Evolutionary conservation across 345 rosid species (phyloP), one percentile per base, ranked within the genome.

Genomic region (Hibiscus tridactylites): DNA sequence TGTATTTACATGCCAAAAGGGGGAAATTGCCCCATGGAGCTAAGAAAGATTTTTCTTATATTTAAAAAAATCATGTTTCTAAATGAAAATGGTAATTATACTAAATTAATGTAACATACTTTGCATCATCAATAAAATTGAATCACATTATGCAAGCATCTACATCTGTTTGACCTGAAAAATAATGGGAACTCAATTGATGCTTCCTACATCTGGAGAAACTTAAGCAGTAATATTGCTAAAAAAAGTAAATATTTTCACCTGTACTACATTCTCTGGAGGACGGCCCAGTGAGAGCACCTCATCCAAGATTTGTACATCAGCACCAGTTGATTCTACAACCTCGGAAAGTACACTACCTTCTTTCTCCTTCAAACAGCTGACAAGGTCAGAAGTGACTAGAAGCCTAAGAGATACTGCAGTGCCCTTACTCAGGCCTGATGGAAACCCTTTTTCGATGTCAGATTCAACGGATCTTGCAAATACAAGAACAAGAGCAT

Each of bases 251-350:
- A 31, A 58, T 9, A 63, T 65, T 46, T 39, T 26, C 71, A 90
- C 96, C 96, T 90, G 86, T 58, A 83, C 75, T 79, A 82, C 88
- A 67, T 81, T 75, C 76, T 78, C 78, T 28, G 82, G 79, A 44
- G 77, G 54, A 70, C 29, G 65, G 71, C 72, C 79, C 16, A 42
- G 28, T 65, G 68, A 26, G 70, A 72, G 78, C 16, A 83, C 73
- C 57, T 63, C 80, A 67, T 71, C 79, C 66, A 83, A 61, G 16
- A 85, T 68, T 54, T 71, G 83, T 16, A 90, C 70, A 76, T 74
- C 78, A 69, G 77, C 79, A 81, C 81, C 85, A 70, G 79, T 79
- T 50, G 33, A 65, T 70, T 74, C 62, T 31, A 58, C 63, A 16
- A 76, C 76, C 61, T 85, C 87, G 1, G 81, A 76, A 53, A 77